These are phyloP conservation scores for Pseudocercospora vitis DNA, from an alignment of 2,329 filamentous ascomycete species.

Conservation along the genomic window DNA sequence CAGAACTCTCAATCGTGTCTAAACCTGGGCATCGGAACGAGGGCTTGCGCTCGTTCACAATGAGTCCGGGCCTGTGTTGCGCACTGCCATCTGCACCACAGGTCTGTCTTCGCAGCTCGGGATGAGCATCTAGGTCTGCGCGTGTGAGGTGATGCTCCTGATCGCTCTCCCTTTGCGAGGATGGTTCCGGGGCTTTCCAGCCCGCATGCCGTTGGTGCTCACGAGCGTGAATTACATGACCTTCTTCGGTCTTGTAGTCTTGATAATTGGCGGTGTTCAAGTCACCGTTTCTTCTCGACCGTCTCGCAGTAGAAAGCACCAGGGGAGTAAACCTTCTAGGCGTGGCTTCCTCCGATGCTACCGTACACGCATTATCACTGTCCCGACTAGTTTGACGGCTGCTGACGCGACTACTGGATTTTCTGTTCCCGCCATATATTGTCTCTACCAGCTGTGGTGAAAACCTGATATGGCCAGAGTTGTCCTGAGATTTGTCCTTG, in stretches of 20 bases:
- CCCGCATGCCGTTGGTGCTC: slow-evolving; percentile 36
- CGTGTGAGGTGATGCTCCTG: slow-evolving; percentile 17
- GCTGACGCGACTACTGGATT: slow-evolving; percentile 18
- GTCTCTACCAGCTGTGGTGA: slow-evolving; percentile 39
- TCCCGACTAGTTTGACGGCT: slow-evolving; percentile 26
- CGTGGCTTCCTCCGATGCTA: slow-evolving; percentile 13
- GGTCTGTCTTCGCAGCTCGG: slow-evolving; percentile 29
- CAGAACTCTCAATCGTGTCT: slow-evolving; percentile 62
- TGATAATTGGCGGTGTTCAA: slow-evolving; percentile 61
- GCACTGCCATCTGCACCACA: slow-evolving; percentile 37
- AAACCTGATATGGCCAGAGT: slow-evolving; percentile 30
- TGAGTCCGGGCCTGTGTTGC: slow-evolving; percentile 34
- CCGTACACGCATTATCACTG: slow-evolving; percentile 19
- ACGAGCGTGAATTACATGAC: slow-evolving; percentile 31
- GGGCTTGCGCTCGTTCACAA: slow-evolving; percentile 43
- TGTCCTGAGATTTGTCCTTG: slow-evolving; percentile 25
- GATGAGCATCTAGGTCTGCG: slow-evolving; percentile 22
- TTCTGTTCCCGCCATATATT: slow-evolving; percentile 31
- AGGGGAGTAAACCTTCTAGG: slow-evolving; percentile 68
- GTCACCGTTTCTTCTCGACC: slow-evolving; percentile 68
- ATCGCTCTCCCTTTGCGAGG: slow-evolving; percentile 5
- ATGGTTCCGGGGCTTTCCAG: slow-evolving; percentile 20
- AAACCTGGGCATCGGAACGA: slow-evolving; percentile 63
- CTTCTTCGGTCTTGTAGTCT: slow-evolving; percentile 66
- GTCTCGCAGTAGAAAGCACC: slow-evolving; percentile 75